Evolutionary conservation across 2,329 filamentous ascomycete species (phyloP), one percentile per base, ranked within the genome.

Genomic region (Exophiala sp.): DNA sequence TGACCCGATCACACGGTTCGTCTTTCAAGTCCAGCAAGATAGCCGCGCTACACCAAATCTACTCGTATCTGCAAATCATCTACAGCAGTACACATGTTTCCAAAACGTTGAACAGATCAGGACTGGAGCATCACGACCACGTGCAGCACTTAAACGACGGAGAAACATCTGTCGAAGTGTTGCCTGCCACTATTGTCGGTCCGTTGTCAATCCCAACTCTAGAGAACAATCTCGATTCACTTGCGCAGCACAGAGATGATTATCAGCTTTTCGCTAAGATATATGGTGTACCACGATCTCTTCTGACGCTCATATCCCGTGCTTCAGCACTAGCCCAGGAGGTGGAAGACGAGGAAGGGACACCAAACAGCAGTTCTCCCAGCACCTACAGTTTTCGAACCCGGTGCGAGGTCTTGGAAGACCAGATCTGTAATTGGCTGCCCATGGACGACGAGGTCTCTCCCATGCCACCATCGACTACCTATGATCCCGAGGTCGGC

Each of bases 1-100:
- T 43, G 21, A 24, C 39, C 8, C 40, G 48, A 10, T 43, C 48
- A n/a, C 24, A 33, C 6, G 40, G 21, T 29, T 50, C 48, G 16
- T 43, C 48, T 11, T 50, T 50, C 48, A 50, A 50, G 24, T 50
- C 48, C 14, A 50, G 39, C 39, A 50, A 50, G 32, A 40, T 50
- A 12, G 48, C 40, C 6, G 38, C 48, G 5, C 18, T 50, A 10
- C 48, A 50, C 36, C 48, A 50, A 21, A 50, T 50, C 10, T 50
- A 50, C 14, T 50, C 48, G 6, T 50, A 50, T 38, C 38, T 50
- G 14, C 40, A 50, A 20, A 50, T 50, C 24, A 50, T 50, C 38
- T 50, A 50, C 48, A 50, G 7, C 48, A 50, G 48, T 33, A 50
- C 48, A 9, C 38, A 32, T 40, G 29, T 36, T 9, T 43, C 41